Evolutionary conservation across 2,329 filamentous ascomycete species (phyloP), one percentile per base, ranked within the genome.

Genomic region (Penicillium sp.): DNA sequence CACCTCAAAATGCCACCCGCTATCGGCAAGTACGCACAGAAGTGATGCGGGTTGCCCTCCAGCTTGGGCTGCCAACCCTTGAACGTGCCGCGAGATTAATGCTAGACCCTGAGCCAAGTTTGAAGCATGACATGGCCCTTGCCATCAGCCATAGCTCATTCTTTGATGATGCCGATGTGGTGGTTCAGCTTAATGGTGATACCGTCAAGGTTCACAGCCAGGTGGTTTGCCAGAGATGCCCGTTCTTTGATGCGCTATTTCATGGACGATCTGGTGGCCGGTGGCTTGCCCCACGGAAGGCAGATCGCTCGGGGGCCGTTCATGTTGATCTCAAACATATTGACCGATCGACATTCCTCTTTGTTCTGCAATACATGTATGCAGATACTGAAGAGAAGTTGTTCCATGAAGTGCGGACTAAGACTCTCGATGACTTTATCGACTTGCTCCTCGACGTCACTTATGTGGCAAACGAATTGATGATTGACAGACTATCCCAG

Each of bases 381-480:
- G 86, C 90, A 1, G 95, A 98, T 69, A 82, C 84, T 33, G 91
- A 91, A 0, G 81, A 86, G 22, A 88, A 93, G 57, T 78, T 98
- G 1, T 98, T 99, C 67, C 86, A 96, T 63, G 81, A 89, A 31
- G 83, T 95, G 5, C 83, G 89, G 16, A 83, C 85, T 35, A 78
- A 84, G 16, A 87, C 88, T 58, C 75, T 96, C 6, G 92, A 97
- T 63, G 89, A 92, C 46, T 92, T 96, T 61, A 86, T 93, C 5
- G 92, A 98, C 65, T 79, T 95, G n/a, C 83, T 97, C 9, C 84
- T 98, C 76, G 92, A 96, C 65, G 90, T 98, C 45, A 88, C 98
- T 83, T 86, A 86, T 55, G 88, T 91, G 52, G 91, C 93, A 13
- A 95, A 99, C 70, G 93, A 99, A 73, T 79, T 99, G 56, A 97